Evolutionary conservation across 139 green algal genomes (phyloP), one percentile per base, ranked within the genome.

Genomic region (Coelastrella sp.): DNA sequence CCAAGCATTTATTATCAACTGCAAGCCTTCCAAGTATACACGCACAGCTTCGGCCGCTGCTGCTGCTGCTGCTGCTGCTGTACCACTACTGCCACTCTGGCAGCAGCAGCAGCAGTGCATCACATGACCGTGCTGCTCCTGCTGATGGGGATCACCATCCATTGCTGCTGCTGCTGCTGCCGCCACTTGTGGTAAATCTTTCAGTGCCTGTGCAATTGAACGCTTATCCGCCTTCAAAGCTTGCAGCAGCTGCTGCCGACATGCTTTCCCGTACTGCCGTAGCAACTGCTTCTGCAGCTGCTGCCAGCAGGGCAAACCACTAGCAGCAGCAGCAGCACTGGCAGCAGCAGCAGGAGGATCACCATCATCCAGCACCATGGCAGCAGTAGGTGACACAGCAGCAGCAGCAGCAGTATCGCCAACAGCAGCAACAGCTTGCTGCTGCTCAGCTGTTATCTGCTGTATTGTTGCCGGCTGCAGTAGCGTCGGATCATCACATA

Each of bases 121-220:
- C 7, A 17, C 17, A 76, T 22, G 16, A 22, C 68, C 8, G 0
- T 0, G 16, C 14, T 8, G 16, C 17, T 76, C 64, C 64, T 71
- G 64, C 13, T 11, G 11, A 71, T 22, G 14, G 22, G 16, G 14
- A 22, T n/a, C 16, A 76, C 7, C 80, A 8, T 74, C 22, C 2
- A 61, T 56, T 75, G 23, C 83, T 88, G 64, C 65, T 79, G 83
- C 66, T 47, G 65, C 65, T 88, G 83, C 65, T 65, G 83, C n/a
- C 78, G 0, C n/a, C 19, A 58, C 10, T 19, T 54, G 8, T 5
- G 17, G 57, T 57, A 75, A 11, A n/a, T 23, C 4, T 14, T 76
- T n/a, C 11, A 76, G 8, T 75, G 80, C 80, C 16, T 56, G 47
- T 14, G 11, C 8, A 7, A 86, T 60, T 4, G 80, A 22, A 11